Evolutionary conservation across 2,329 filamentous ascomycete genomes (phyloP), one percentile per base, ranked within the genome.

Genomic region (Nannizziopsis arthrosporioides): DNA sequence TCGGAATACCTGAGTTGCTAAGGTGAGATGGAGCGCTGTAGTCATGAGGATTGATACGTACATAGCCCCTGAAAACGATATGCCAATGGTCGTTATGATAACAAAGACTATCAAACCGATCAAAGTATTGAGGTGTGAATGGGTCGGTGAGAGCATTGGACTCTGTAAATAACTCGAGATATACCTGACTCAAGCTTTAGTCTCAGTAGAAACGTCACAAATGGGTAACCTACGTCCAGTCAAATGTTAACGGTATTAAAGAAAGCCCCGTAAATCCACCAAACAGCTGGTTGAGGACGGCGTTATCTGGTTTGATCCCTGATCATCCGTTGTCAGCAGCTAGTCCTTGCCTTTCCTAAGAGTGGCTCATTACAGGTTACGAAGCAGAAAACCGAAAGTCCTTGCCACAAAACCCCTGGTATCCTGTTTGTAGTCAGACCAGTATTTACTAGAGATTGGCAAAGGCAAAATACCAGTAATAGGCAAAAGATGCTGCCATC

Each of bases 61-160:
- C 77, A 81, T 85, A 0, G 71, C 67, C 7, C 78, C 78, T 5
- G 70, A 75, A 59, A 80, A 88, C 60, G 86, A 82, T n/a, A 87
- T 64, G 3, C 73, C 66, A 0, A 75, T 69, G 1, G 76, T 71
- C 1, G 73, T 64, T n/a, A 83, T 62, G 50, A 84, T 73, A 59
- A 78, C 84, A 59, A 83, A 85, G 1, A 74, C 22, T 1, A 82
- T 69, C 22, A 85, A 75, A 12, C 82, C 82, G 22, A 85, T 76
- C 38, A 84, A 62, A 0, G 80, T 84, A 59, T 87, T 87, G 50
- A 78, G 80, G 53, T 85, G 85, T 6, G 81, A 82, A 59, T 81
- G 77, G 78, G 81, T 85, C 4, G 82, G 82, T 2, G 81, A 76
- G 42, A 85, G 81, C 32, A 86, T 64, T 15, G 82, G 82, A 9